Conservation (phyloP, 768 basidiomycete species). For the Rhodocollybia butyracea region DNA sequence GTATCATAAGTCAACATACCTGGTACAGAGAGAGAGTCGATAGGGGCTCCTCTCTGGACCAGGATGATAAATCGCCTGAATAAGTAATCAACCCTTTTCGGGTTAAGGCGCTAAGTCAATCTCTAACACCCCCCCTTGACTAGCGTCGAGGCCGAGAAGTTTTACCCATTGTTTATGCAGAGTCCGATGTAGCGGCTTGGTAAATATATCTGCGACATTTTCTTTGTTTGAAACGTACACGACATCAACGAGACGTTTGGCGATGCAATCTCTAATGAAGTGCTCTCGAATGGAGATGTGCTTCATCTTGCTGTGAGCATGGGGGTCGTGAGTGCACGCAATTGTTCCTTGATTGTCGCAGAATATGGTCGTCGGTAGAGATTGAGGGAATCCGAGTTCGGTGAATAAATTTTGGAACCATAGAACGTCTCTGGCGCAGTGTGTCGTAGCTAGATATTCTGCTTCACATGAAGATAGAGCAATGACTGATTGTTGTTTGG, state of each 20-base stretch:
- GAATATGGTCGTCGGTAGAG: not conserved
- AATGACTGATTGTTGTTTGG: too few relatives aligned
- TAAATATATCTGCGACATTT: conserved; percentile 28
- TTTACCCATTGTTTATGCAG: not conserved
- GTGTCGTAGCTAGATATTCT: too few relatives aligned
- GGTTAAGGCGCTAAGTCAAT: too few relatives aligned
- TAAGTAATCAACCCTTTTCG: too few relatives aligned
- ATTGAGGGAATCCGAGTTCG: not conserved
- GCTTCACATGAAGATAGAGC: too few relatives aligned
- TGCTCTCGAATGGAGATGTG: conserved; percentile 17
- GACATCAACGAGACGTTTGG: conserved; percentile 16
- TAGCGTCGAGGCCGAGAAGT: not conserved
- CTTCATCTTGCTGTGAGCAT: conserved; percentile 29
- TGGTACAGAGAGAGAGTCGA: too few relatives aligned
- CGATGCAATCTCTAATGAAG: conserved; percentile 23
- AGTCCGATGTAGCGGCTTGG: conserved; percentile 19
- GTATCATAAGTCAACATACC: too few relatives aligned
- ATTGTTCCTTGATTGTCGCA: not conserved
- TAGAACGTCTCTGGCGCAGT: too few relatives aligned
- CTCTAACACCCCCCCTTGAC: too few relatives aligned
- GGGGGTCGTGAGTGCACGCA: not conserved
- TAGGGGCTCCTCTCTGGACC: too few relatives aligned
- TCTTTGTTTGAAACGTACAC: conserved; percentile 20
- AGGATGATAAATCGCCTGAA: too few relatives aligned
- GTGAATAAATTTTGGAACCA: not conserved